Conservation (phyloP, 805 yeast genomes). For the Ogataea pilisensis region DNA sequence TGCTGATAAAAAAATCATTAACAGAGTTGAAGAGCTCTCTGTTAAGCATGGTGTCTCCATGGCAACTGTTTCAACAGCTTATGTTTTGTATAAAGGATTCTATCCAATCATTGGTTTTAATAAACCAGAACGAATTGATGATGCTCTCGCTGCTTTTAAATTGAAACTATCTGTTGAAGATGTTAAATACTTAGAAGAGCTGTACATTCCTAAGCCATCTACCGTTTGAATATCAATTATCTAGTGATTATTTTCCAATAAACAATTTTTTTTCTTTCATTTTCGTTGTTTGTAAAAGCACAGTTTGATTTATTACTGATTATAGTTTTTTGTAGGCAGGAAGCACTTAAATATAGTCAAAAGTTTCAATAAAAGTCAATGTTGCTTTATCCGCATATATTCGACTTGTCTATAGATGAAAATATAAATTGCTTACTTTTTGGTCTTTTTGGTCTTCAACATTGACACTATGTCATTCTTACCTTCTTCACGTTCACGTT, state of each 20-base stretch:
- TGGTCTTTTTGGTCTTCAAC: slow-evolving; percentile 20
- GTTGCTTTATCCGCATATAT: no score
- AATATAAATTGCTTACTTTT: no score
- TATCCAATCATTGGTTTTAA: slow-evolving; percentile 57
- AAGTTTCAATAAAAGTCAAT: no score
- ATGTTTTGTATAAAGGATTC: slow-evolving; percentile 49
- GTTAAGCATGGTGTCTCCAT: slow-evolving; percentile 42
- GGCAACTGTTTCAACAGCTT: slow-evolving; percentile 52
- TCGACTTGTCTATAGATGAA: no score
- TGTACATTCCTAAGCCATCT: slow-evolving; percentile 22
- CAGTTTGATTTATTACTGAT: no score
- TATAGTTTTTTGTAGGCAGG: no score
- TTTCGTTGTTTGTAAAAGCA: no score
- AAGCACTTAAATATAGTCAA: no score
- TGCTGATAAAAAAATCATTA: slow-evolving; percentile 34
- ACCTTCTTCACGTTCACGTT: slow-evolving; percentile 19
- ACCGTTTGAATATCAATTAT: no score
- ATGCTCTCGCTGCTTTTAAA: slow-evolving; percentile 40
- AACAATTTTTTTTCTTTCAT: no score
- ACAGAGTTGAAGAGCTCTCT: slow-evolving; percentile 54
- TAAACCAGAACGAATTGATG: slow-evolving; percentile 46
- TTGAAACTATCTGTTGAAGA: slow-evolving; percentile 38
- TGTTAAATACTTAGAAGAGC: slow-evolving; percentile 33
- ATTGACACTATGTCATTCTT: slow-evolving; percentile 21
- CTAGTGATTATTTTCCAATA: no score